A percentile compares a stretch with the other conserved stretches of the same genome.
phyloP scores from a whole-genome alignment of 1,284 basidiomycete species.

The Austroboletus niveus region DNA sequence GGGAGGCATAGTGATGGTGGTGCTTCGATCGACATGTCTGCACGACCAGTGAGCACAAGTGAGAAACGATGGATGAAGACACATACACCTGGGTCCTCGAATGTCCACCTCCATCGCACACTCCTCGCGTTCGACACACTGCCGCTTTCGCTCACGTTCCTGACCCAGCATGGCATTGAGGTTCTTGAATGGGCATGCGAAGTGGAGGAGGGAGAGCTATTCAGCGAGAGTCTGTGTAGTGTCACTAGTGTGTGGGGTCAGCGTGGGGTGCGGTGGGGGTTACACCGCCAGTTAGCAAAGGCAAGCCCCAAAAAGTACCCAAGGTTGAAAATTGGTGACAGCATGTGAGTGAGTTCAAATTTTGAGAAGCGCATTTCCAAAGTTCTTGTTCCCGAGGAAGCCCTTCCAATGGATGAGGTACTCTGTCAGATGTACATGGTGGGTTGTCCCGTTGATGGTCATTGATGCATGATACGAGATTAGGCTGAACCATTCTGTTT shows the following conservation, averaged over 20 bases:
- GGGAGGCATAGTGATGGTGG: slow-evolving; percentile 80
- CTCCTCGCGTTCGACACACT: slow-evolving; percentile 45
- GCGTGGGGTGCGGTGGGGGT: neutral
- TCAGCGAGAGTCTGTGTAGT: slow-evolving; percentile 59
- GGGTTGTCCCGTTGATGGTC: no score
- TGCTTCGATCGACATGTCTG: slow-evolving; percentile 82
- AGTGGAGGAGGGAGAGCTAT: slow-evolving; percentile 66
- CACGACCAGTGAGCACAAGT: neutral
- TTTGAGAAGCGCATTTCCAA: no score
- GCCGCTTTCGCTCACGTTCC: slow-evolving; percentile 68
- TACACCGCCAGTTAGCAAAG: neutral
- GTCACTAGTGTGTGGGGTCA: neutral
- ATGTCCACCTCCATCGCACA: slow-evolving; percentile 42
- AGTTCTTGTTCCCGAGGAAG: no score
- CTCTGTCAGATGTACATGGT: no score
- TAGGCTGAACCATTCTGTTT: no score
- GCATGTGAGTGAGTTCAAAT: no score
- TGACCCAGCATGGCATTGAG: slow-evolving; percentile 72
- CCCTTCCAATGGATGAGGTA: no score
- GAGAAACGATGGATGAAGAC: neutral
- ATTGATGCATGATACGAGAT: no score
- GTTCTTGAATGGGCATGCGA: slow-evolving; percentile 74
- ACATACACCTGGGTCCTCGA: slow-evolving; percentile 64
- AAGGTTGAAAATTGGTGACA: no score
- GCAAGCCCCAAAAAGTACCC: no score